phyloP scores from a whole-genome alignment of 331 rosid genomes.

The Cydonia oblonga region DNA sequence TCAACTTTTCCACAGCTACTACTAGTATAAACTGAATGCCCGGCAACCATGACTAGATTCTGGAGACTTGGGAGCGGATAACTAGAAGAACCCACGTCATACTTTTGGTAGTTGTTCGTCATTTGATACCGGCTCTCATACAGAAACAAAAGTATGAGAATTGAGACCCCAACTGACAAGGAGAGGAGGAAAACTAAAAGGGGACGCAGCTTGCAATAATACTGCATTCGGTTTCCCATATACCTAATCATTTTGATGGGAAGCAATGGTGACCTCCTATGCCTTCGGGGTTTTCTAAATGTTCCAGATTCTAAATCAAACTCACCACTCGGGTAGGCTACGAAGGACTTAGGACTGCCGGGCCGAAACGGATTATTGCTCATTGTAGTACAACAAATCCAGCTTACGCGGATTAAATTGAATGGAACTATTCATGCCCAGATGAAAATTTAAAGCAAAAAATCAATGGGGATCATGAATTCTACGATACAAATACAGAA shows the following conservation, averaged over 20 bases:
- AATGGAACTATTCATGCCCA: conserved; percentile 20
- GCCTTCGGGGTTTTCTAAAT: conserved; percentile 43
- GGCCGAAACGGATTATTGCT: conserved; percentile 47
- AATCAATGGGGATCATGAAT: conserved; percentile 20
- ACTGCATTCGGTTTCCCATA: conserved; percentile 33
- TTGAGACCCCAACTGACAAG: conserved; percentile 35
- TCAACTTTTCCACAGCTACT: conserved; percentile 73
- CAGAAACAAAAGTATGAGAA: conserved; percentile 38
- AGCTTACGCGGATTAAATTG: conserved; percentile 4
- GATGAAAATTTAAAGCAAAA: conserved; percentile 1
- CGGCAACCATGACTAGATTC: conserved; percentile 91
- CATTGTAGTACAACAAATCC: conserved; percentile 36
- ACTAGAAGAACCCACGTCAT: conserved; percentile 18
- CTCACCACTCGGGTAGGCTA: conserved; percentile 44
- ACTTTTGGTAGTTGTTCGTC: conserved; percentile 12
- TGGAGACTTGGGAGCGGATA: conserved; percentile 60
- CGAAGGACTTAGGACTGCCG: conserved; percentile 48
- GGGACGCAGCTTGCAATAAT: conserved; percentile 56
- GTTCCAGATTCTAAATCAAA: conserved; percentile 71
- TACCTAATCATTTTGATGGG: conserved; percentile 66
- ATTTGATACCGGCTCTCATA: conserved; percentile 30
- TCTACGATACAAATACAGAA: neutral
- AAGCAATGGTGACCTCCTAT: conserved; percentile 17
- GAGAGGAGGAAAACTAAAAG: conserved; percentile 28
- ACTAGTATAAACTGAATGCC: conserved; percentile 80